Conservation (phyloP, 1,284 basidiomycete genomes). For the Malassezia vespertilionis region DNA sequence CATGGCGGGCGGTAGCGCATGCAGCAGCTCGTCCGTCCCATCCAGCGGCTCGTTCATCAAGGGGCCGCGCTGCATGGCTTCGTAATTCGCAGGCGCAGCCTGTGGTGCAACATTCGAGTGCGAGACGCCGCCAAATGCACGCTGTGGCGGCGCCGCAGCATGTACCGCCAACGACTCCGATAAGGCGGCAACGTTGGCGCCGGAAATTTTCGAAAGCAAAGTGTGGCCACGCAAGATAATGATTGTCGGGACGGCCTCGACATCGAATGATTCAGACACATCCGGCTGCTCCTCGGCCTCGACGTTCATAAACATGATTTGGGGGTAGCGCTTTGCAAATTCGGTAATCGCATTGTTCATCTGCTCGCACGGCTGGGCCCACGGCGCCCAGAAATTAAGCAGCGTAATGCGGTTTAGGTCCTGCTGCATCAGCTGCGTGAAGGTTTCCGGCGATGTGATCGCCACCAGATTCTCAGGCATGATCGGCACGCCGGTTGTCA, state of each 20-base stretch:
- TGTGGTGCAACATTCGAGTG: conserved; percentile 30
- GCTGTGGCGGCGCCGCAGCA: conserved; percentile 45
- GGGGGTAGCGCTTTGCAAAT: conserved; percentile 61
- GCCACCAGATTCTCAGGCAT: conserved; percentile 24
- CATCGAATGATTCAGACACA: conserved; percentile 83
- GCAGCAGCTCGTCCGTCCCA: conserved; percentile 9
- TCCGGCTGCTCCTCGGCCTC: conserved; percentile 80
- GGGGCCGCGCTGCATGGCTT: too few species aligned
- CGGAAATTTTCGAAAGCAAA: conserved; percentile 67
- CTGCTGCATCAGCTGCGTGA: conserved; percentile 32
- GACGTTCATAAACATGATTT: conserved; percentile 59
- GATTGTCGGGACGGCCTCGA: conserved; percentile 79
- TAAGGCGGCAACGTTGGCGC: conserved; percentile 67
- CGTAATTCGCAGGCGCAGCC: conserved; percentile 28
- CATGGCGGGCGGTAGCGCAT: conserved; percentile 23
- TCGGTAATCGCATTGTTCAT: conserved; percentile 43
- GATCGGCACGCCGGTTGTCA: too few species aligned
- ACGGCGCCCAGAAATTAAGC: conserved; percentile 47
- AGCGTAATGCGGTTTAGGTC: conserved; percentile 40
- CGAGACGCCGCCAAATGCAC: conserved; percentile 28
- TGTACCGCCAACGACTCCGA: conserved; percentile 57
- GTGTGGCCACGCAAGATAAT: conserved; percentile 79
- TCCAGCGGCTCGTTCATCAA: conserved; percentile 17
- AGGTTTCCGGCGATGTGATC: conserved; percentile 44
- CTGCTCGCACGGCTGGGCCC: conserved; percentile 46